Percentiles rank a stretch among this genome's conserved stretches.
phyloP scores from a whole-genome alignment of 2,329 filamentous ascomycete species.

The Monilinia vaccinii-corymbosi region DNA sequence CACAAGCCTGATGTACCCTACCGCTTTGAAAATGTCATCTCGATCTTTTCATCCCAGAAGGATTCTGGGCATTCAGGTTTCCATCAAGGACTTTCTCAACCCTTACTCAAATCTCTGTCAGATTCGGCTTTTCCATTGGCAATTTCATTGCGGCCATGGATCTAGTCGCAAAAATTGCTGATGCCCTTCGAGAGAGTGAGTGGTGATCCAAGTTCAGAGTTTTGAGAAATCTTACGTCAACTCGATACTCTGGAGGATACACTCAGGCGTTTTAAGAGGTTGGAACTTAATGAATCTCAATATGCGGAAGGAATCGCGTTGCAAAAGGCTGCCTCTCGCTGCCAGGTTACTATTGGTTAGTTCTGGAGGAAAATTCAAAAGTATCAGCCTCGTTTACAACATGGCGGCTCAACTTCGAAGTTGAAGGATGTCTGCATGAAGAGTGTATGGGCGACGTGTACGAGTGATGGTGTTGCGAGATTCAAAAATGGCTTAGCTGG shows the following conservation, averaged over 20 bases:
- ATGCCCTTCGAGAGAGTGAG: conserved; percentile 14
- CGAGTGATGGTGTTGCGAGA: conserved; percentile 22
- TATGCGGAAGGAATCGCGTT: conserved; percentile 21
- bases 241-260: conserved; percentile 22
- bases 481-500: conserved; percentile 25
- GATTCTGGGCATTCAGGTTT: rapidly evolving
- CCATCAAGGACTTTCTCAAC: not conserved
- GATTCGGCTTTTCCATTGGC: conserved; percentile 21
- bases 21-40: not conserved
- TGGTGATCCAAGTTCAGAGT: conserved; percentile 14
- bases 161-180: conserved; percentile 19
- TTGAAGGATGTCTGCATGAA: conserved; percentile 20
- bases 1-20: not conserved
- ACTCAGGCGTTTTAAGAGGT: conserved; percentile 22
- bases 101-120: not conserved
- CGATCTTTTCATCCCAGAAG: not conserved
- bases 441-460: conserved; percentile 25
- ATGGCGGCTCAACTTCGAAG: conserved; percentile 3
- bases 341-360: conserved; percentile 24
- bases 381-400: conserved; percentile 21
- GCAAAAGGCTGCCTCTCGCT: conserved; percentile 21
- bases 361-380: conserved; percentile 26
- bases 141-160: conserved; percentile 25
- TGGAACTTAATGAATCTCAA: conserved; percentile 21
- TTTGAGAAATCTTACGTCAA: conserved; percentile 17